Evolutionary conservation across 2,329 filamentous ascomycete species (phyloP), one percentile per base, ranked within the genome.

Genomic region (Phialemonium atrogriseum): DNA sequence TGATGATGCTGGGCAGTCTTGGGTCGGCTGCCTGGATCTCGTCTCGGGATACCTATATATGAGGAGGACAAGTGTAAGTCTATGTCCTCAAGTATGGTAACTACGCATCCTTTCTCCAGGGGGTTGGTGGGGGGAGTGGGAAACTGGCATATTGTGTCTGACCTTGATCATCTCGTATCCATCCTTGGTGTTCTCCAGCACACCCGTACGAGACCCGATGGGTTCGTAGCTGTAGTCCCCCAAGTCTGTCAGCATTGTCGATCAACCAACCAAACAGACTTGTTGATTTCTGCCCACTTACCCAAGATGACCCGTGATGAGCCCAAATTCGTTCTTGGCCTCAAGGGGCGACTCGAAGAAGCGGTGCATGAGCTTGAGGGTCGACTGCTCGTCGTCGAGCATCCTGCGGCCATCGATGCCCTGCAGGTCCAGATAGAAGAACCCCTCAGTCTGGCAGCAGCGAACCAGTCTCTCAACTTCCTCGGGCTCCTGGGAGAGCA

Each of bases 261-360:
- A n/a, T n/a, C n/a, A n/a, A n/a, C n/a, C n/a, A n/a, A n/a, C 5
- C 3, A 10, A 19, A 24, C 17, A 5, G 10, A 9, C 18, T 2
- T 19, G 8, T 18, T 10, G 14, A n/a, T n/a, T n/a, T n/a, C n/a
- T 7, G 24, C 14, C 11, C 8, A 46, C 55, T 38, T 49, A 68
- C 53, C 67, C 68, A 16, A 71, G 59, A 48, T 73, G 68, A 5
- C 67, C 62, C 15, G 65, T 62, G 28, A 72, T 59, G 6, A 73
- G 62, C 4, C 68, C 68, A 42, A 64, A 70, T 46, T 73, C 62
- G 46, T 72, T 73, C 63, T 73, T 73, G 24, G 55, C 59, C 52
- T 73, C 68, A 11, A 71, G 48, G 0, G 68, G 66, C 0, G 61
- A 49, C 19, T 62, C 62, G 39, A 73, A 74, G 58, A 72, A 74